Percentiles rank a stretch among this genome's conserved stretches.
Evolutionary conservation across 2,329 filamentous ascomycete genomes (phyloP).

Genomic region (Cryphonectria nitschkei): DNA sequence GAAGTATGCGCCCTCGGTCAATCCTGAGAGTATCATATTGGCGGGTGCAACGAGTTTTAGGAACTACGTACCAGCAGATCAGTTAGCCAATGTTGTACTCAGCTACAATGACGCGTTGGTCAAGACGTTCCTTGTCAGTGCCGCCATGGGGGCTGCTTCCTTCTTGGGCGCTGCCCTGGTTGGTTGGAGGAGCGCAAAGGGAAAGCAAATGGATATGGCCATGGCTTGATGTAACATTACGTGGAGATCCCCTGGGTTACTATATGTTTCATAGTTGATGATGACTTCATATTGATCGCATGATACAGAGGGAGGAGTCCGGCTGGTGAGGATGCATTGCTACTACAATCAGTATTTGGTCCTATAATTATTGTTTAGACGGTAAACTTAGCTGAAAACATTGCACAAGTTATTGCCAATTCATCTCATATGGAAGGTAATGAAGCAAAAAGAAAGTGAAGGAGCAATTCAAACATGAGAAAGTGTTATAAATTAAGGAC

Average conservation of each 20-base stretch:
- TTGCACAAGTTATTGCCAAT: too few relatives aligned
- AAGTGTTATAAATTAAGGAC: too few relatives aligned
- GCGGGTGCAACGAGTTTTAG: constrained; percentile 37
- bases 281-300: background rate
- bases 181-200: constrained; percentile 54
- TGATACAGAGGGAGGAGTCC: too few relatives aligned
- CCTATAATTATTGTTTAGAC: too few relatives aligned
- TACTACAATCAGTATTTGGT: too few relatives aligned
- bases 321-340: too few relatives aligned
- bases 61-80: constrained; percentile 25
- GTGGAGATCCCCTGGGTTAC: too few relatives aligned
- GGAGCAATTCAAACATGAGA: too few relatives aligned
- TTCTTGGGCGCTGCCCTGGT: constrained; percentile 41
- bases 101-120: constrained; percentile 43
- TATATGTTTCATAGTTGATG: background rate
- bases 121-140: constrained; percentile 40
- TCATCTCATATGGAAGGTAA: too few relatives aligned
- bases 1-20: constrained; percentile 39
- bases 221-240: background rate
- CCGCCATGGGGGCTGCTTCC: constrained; percentile 44
- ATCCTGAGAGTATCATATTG: constrained; percentile 34
- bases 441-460: too few relatives aligned
- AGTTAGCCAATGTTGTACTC: constrained; percentile 34
- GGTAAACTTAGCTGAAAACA: too few relatives aligned
- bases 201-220: constrained; percentile 42